Percentiles rank a stretch among this genome's conserved stretches.
phyloP scores from a whole-genome alignment of 805 yeast species.

The Zygosaccharomyces kombuchaensis region DNA sequence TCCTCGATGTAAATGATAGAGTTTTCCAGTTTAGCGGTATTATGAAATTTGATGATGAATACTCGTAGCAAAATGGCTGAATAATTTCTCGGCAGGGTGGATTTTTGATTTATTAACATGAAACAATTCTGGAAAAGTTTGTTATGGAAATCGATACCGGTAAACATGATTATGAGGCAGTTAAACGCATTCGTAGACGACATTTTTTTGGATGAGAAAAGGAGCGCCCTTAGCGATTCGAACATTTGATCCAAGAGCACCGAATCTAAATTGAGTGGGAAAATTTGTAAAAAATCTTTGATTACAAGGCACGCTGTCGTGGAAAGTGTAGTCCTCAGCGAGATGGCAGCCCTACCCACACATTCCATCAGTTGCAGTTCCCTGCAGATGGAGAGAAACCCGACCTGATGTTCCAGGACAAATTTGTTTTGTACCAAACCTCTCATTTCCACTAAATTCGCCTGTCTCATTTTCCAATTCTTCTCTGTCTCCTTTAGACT shows the following conservation, averaged over 20 bases:
- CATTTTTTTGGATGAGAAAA: conserved; percentile 40
- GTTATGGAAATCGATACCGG: conserved; percentile 49
- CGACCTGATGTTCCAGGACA: conserved; percentile 37
- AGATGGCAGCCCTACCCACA: conserved; percentile 58
- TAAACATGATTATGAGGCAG: conserved; percentile 46
- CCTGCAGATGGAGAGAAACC: conserved; percentile 35
- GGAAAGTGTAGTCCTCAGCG: conserved; percentile 81
- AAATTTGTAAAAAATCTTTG: conserved; percentile 49
- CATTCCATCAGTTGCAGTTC: conserved; percentile 49
- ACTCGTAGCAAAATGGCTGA: conserved; percentile 69
- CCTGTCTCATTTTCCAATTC: conserved; percentile 79
- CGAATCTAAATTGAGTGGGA: conserved; percentile 30
- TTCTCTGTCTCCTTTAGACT: conserved; percentile 75
- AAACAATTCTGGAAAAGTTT: conserved; percentile 49
- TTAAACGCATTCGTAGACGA: conserved; percentile 36
- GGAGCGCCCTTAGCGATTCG: conserved; percentile 29
- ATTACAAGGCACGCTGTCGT: conserved; percentile 69
- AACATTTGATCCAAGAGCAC: conserved; percentile 35
- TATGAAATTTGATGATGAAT: conserved; percentile 48
- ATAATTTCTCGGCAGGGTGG: conserved; percentile 63
- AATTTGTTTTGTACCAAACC: conserved; percentile 20
- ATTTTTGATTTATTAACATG: conserved; percentile 60
- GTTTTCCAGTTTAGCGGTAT: conserved; percentile 36
- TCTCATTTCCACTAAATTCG: conserved; percentile 52
- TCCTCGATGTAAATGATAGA: conserved; percentile 39